Evolutionary conservation across 768 basidiomycete species (phyloP).

Genomic region (Boletus rubescentipes): DNA sequence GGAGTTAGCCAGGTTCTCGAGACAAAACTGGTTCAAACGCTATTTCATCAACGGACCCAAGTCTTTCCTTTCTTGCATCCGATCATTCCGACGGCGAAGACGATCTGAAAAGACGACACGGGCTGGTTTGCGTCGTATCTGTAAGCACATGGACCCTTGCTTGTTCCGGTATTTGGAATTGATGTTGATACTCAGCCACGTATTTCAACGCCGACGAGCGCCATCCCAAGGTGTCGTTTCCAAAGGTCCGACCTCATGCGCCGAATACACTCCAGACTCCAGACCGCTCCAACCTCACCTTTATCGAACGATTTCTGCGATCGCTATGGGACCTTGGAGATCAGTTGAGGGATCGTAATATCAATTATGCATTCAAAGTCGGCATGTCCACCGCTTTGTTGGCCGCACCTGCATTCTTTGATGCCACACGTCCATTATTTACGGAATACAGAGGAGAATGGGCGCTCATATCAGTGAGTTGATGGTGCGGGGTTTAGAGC

Average conservation of each 20-base stretch:
- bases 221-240: constrained; percentile 65
- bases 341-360: constrained; percentile 65
- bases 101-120: constrained; percentile 14
- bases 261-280: constrained; percentile 87
- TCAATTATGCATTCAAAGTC: constrained; percentile 86
- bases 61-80: constrained; percentile 22
- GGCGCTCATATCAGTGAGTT: constrained; percentile 86
- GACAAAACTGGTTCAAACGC: constrained; percentile 41
- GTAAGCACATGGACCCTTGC: constrained; percentile 32
- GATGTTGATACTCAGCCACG: constrained; percentile 36
- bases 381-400: constrained; percentile 82
- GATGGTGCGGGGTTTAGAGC: constrained; percentile 12
- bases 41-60: constrained; percentile 30
- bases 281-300: constrained; percentile 53
- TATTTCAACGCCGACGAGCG: constrained; percentile 52
- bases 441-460: constrained; percentile 88
- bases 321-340: constrained; percentile 70
- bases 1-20: constrained; percentile 47
- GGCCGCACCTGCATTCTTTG: constrained; percentile 86
- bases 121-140: constrained; percentile 37
- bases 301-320: constrained; percentile 63
- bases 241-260: constrained; percentile 78
- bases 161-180: constrained; percentile 4
- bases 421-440: constrained; percentile 72
- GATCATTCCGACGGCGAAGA: constrained; percentile 13